These are phyloP conservation scores for Zygosaccharomyces siamensis DNA, from an alignment of 805 yeast species.

Conservation along the genomic window DNA sequence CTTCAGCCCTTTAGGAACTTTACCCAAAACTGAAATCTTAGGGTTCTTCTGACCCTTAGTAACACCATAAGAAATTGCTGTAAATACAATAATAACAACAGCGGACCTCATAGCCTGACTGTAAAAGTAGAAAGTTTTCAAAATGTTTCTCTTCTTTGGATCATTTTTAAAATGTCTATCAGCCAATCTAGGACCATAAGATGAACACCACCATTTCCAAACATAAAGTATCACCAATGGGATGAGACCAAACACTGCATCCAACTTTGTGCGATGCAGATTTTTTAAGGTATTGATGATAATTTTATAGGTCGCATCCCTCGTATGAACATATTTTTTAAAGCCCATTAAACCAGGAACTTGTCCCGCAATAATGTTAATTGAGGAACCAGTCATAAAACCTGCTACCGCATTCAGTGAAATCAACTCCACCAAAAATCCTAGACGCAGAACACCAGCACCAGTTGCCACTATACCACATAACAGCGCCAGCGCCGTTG, in stretches of 20 bases:
- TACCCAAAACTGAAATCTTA: constrained; percentile 58
- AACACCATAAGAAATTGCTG: constrained; percentile 76
- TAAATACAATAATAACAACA: constrained; percentile 71
- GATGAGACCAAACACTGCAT: constrained; percentile 87
- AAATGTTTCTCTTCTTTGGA: constrained; percentile 15
- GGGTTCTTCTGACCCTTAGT: constrained; percentile 44
- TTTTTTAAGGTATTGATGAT: constrained; percentile 68
- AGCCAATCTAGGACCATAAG: constrained; percentile 52
- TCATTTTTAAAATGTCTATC: constrained; percentile 42
- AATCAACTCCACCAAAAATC: constrained; percentile 83
- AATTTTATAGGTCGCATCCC: constrained; percentile 63
- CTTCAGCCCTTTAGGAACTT: constrained; percentile 76
- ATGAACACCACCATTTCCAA: constrained; percentile 62
- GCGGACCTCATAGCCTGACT: constrained; percentile 75
- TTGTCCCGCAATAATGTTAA: constrained; percentile 77
- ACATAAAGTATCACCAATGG: constrained; percentile 64
- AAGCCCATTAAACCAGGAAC: constrained; percentile 83
- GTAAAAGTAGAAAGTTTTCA: constrained; percentile 55
- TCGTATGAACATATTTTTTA: constrained; percentile 59
- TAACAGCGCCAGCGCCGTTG: constrained; percentile 69
- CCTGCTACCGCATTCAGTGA: constrained; percentile 91
- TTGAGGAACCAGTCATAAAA: constrained; percentile 92
- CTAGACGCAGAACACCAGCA: constrained; percentile 75
- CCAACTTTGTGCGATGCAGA: constrained; percentile 60
- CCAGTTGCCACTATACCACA: constrained; percentile 86